Conservation (phyloP, 1,139 yeast genomes). For the Pneumocystis oryctolagi region DNA sequence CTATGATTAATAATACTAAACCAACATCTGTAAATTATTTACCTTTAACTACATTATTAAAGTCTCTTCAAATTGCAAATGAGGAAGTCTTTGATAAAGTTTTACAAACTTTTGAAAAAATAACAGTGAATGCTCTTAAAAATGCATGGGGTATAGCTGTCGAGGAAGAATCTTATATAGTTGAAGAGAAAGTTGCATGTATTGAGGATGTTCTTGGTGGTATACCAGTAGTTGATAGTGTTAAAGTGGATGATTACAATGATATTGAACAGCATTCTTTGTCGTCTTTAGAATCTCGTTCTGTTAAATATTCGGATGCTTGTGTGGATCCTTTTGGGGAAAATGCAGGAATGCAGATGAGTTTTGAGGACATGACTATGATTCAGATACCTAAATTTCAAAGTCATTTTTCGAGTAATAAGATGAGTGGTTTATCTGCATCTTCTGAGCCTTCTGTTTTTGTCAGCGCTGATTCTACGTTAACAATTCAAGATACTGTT, state of each 20-base stretch:
- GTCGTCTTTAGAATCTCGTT: background rate
- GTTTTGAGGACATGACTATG: background rate
- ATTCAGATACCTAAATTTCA: background rate
- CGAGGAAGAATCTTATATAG: slow-evolving; percentile 4
- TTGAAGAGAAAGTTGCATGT: slow-evolving; percentile 12
- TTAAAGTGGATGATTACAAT: background rate
- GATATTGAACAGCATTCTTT: background rate
- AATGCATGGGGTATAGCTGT: slow-evolving; percentile 12
- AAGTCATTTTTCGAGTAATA: background rate
- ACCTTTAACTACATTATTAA: slow-evolving; percentile 9
- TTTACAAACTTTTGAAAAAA: slow-evolving; percentile 10
- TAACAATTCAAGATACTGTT: background rate
- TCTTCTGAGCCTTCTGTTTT: background rate
- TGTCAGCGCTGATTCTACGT: background rate
- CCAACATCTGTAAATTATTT: slow-evolving; percentile 11
- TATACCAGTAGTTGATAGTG: slow-evolving; percentile 2
- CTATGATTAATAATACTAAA: slow-evolving; percentile 13
- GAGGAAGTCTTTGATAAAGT: slow-evolving; percentile 11
- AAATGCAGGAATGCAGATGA: background rate
- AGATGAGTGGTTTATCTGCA: background rate
- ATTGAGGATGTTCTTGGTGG: slow-evolving; percentile 11
- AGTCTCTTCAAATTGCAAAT: slow-evolving; percentile 6
- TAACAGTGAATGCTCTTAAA: slow-evolving; percentile 9
- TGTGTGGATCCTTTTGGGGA: background rate
- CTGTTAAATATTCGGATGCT: background rate